Percentiles rank a stretch among this genome's conserved stretches.
phyloP scores from a whole-genome alignment of 495 filamentous ascomycete species.

The Parathielavia hyrcaniae region DNA sequence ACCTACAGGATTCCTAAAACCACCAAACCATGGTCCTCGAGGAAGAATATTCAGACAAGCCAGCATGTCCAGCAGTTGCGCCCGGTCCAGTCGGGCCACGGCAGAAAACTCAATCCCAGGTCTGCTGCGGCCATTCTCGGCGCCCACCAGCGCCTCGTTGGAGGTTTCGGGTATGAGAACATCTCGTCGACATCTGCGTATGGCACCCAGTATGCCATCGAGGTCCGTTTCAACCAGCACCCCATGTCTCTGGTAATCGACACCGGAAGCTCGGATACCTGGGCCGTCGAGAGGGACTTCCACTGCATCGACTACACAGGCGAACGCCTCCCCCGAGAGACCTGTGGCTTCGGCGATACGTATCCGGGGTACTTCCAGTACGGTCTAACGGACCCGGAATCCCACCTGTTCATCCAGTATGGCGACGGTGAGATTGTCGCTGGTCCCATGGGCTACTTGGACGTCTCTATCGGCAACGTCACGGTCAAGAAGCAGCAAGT shows the following conservation, averaged over 20 bases:
- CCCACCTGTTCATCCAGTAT: slow-evolving; percentile 56
- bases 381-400: slow-evolving; percentile 25
- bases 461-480: slow-evolving; percentile 51
- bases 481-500: slow-evolving; percentile 48
- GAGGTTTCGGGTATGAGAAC: slow-evolving; percentile 36
- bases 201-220: slow-evolving; percentile 37
- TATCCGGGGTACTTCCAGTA: slow-evolving; percentile 25
- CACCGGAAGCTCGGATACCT: slow-evolving; percentile 61
- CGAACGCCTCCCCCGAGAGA: slow-evolving; percentile 19
- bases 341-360: slow-evolving; percentile 29
- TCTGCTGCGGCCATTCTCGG: slow-evolving; percentile 32
- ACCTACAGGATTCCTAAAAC: slow-evolving; percentile 19
- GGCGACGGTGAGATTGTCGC: slow-evolving; percentile 51
- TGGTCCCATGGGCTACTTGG: slow-evolving; percentile 53
- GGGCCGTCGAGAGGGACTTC: slow-evolving; percentile 33
- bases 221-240: slow-evolving; percentile 29
- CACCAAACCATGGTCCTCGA: slow-evolving; percentile 12
- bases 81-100: slow-evolving; percentile 11
- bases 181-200: slow-evolving; percentile 34
- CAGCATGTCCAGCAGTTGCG: slow-evolving; percentile 22
- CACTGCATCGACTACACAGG: slow-evolving; percentile 28
- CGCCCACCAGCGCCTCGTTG: slow-evolving; percentile 29
- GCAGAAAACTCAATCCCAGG: slow-evolving; percentile 17
- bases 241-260: slow-evolving; percentile 47
- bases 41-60: neutral